Conservation (phyloP, 2,329 filamentous ascomycete genomes). For the Calonectria crousiana region DNA sequence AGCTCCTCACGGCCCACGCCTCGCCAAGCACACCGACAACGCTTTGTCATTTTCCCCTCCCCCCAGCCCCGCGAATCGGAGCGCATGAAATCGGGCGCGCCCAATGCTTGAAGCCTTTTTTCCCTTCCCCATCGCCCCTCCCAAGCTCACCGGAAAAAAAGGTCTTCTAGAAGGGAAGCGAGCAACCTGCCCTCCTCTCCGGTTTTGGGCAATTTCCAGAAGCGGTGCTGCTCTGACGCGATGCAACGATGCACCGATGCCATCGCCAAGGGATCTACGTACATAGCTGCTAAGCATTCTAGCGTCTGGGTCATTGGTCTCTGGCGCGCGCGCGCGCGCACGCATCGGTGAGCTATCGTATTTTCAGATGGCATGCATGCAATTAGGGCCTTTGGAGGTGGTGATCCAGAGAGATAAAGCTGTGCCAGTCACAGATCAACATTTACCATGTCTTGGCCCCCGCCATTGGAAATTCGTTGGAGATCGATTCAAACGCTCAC, state of each 20-base stretch:
- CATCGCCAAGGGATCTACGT: conserved; percentile 1
- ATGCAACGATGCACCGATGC: neutral
- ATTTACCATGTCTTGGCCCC: neutral
- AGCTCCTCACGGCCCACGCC: neutral
- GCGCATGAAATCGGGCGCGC: neutral
- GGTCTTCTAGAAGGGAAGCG: neutral
- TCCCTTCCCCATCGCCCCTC: neutral
- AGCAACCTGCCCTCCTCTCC: neutral
- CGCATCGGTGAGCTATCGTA: neutral
- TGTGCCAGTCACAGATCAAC: neutral
- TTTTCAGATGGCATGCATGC: neutral
- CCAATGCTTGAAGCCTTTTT: neutral
- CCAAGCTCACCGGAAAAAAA: neutral
- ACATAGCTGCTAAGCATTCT: neutral
- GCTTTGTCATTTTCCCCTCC: neutral
- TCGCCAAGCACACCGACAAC: neutral
- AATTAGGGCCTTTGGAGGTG: neutral
- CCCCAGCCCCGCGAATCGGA: conserved; percentile 1
- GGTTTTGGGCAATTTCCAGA: neutral
- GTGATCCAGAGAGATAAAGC: neutral
- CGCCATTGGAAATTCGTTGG: neutral
- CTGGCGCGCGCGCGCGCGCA: no score
- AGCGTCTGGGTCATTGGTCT: neutral
- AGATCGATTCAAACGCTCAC: neutral
- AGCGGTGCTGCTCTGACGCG: neutral